Evolutionary conservation across 129 eudicot species (phyloP).

Genomic region (Escallonia rubra): DNA sequence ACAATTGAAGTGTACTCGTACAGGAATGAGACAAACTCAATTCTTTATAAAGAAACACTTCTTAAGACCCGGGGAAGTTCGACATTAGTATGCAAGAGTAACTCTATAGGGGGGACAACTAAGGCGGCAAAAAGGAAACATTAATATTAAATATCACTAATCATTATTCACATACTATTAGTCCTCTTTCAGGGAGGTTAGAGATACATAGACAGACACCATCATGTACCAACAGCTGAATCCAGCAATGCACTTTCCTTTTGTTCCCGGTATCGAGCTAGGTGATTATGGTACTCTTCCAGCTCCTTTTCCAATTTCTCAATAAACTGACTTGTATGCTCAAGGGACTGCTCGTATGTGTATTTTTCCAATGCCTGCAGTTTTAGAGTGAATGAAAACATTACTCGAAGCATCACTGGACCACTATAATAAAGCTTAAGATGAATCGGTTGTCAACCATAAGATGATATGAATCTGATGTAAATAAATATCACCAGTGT

Average conservation of each 20-base stretch:
- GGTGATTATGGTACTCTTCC: slow-evolving; percentile 73
- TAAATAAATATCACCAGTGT: too few species aligned
- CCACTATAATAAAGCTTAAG: background rate
- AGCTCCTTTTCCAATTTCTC: slow-evolving; percentile 89
- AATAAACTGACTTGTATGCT: slow-evolving; percentile 87
- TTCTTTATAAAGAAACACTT: too few species aligned
- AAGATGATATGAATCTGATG: background rate
- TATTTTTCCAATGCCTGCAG: slow-evolving; percentile 88
- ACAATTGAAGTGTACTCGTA: too few species aligned
- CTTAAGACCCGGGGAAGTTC: too few species aligned
- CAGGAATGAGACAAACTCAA: too few species aligned
- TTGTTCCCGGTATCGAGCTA: slow-evolving; percentile 45
- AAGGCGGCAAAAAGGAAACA: background rate
- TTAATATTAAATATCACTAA: background rate
- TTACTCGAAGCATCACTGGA: background rate
- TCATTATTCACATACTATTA: background rate
- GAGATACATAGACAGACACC: slow-evolving; percentile 3
- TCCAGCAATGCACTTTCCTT: slow-evolving; percentile 26
- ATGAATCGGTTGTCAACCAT: background rate
- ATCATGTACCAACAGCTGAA: slow-evolving; percentile 22
- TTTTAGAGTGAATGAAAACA: background rate
- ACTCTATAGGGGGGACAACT: too few species aligned
- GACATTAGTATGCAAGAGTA: too few species aligned
- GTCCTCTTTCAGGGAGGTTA: too few species aligned
- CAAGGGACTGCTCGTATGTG: slow-evolving; percentile 77